Base-by-base conservation (phyloP, 2,329 filamentous ascomycete species). In the Alternaria gansuensis region DNA sequence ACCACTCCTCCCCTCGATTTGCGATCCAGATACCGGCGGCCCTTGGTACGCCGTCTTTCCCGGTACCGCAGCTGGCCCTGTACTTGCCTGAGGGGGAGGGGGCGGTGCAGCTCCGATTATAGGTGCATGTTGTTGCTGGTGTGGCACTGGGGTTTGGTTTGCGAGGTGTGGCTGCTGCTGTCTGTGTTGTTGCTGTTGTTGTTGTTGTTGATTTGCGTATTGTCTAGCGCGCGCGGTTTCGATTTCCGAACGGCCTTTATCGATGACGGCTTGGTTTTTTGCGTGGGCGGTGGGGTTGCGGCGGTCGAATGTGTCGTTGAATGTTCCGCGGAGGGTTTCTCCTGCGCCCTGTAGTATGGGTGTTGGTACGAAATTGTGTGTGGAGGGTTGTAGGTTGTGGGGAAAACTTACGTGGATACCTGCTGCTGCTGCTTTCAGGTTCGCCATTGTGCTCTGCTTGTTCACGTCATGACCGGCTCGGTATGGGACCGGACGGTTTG, bases 251-350 rank as follows among this genome's bases (percentile, higher is more conserved):
- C 73, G 69, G 1, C 75, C 75, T 5, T 67, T 65, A 4, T 74
- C 67, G 17, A 77, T 74, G 11, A 67, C 54, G 14, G 70, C 71
- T 62, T 75, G 69, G 50, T 77, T 77, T 55, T 72, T 75, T 5
- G 70, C 64, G 39, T 75, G 73, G 7, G 72, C 68, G 29, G 63
- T 26, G 11, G 70, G 67, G 37, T 71, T 67, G 37, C 70, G 75
- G 13, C 68, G 70, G 54, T 77, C 75, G 41, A 75, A 68, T 3
- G 70, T 66, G 45, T 66, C 65, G 44, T 76, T 76, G 36, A 77
- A 66, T 3, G 73, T 76, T 11, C 75, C 75, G 33, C 75, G 71
- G 17, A 77, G 68, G 41, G 75, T 69, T 64, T 77, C 75, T 48
- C 74, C 67, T 17, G 73, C 75, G 40, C 75, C 75, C 75, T 77